Evolutionary conservation across 768 basidiomycete species (phyloP), one percentile per base, ranked within the genome.

Genomic region (Pisolithus microcarpus): DNA sequence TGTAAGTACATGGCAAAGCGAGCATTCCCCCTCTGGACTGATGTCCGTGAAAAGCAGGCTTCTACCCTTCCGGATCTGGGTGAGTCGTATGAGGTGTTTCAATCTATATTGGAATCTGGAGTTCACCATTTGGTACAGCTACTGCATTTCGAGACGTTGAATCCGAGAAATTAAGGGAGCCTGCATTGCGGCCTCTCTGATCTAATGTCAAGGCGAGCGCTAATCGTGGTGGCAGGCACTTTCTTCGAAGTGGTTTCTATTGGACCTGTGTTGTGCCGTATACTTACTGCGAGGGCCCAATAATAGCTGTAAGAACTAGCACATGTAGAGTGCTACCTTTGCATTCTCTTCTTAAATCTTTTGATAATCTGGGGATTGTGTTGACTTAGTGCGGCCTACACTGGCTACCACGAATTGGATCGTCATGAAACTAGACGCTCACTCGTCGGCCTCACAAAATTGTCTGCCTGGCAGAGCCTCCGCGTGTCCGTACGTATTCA

Each of bases 341-440:
- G 80, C 87, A 92, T 91, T 52, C 93, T 75, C 71, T 98, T 96
- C 77, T 95, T 97, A 77, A 97, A 97, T 31, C 95, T 81, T 68
- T 95, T 92, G 89, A 93, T 89, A 49, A 90, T 88, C 87, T 91
- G 56, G 9, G 18, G 28, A 24, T 23, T 5, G 38, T 36, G 34
- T 34, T 46, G 16, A 19, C n/a, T n/a, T n/a, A n/a, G n/a, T n/a
- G 15, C 52, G 9, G 51, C 5, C n/a, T 34, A 23, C 4, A 5
- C n/a, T n/a, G n/a, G n/a, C n/a, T n/a, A n/a, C n/a, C n/a, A n/a
- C n/a, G n/a, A n/a, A n/a, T n/a, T n/a, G n/a, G n/a, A n/a, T n/a
- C n/a, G n/a, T n/a, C n/a, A n/a, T n/a, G 8, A 30, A 1, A 8
- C 51, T 9, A 3, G 7, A 34, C 31, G 10, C 1, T 37, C 84